Base-by-base conservation (phyloP, 2,329 filamentous ascomycete species). In the Cladosporium phlei region DNA sequence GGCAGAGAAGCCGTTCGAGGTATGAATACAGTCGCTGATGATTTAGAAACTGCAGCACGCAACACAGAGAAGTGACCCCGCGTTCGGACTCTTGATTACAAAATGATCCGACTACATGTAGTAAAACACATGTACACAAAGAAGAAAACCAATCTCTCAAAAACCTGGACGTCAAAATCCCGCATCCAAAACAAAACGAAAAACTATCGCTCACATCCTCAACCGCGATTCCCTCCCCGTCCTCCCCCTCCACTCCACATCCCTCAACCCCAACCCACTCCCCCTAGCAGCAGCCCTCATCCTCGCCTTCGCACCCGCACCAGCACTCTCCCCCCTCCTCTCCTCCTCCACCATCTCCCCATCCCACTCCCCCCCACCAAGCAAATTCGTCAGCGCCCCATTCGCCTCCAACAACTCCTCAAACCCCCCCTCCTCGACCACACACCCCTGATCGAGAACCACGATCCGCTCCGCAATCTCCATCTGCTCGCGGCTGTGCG, bases 401-500 rank as follows among this genome's bases (percentile, higher is more conserved):
- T 54, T 56, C 47, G 48, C 56, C 38, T 20, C 54, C 35, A 77
- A 56, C 56, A 96, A 63, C 48, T 80, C 78, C 2, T 75, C 67
- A 64, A 83, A 95, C 0, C 64, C 58, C 0, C 90, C 90, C 46
- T 75, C 67, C 61, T 91, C 84, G 5, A 87, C 78, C 2, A 78
- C 71, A 2, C 78, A 75, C 0, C 81, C 77, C n/a, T 86, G 77
- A 21, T 94, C 73, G 49, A 83, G 56, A 52, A 96, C 79, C 1
- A 91, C 72, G 6, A 96, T 71, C 34, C 78, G 74, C 61, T 88
- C 82, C 1, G 85, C 86, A 49, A 87, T 78, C 48, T 76, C 75
- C 86, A 97, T 96, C 88, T 95, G 94, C 59, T 91, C 84, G 51
- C 72, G 74, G 47, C 77, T 79, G 66, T 96, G 91, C 38, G 89